Evolutionary conservation across 495 filamentous ascomycete genomes (phyloP), one percentile per base, ranked within the genome.

Genomic region (Thozetella sp.): DNA sequence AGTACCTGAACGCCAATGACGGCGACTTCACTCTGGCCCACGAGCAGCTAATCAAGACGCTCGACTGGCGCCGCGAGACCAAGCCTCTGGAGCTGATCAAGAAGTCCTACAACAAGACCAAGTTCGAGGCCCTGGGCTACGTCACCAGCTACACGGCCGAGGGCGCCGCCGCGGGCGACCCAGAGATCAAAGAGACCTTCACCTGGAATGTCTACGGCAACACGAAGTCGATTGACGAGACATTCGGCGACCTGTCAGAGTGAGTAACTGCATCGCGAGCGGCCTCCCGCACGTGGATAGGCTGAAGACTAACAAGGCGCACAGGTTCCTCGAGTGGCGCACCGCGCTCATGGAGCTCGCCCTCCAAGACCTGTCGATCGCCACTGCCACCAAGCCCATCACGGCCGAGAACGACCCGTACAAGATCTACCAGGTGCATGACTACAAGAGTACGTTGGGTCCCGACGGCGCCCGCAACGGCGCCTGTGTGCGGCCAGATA

Each of bases 161-260:
- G 53, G 65, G 63, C 24, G 67, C 59, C 13, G 43, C 54, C 23
- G 60, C 61, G 13, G 56, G 58, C 17, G 62, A 75, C 30, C 68
- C 76, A 22, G 80, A 81, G 26, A 69, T 71, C 17, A 76, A 71
- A 53, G 86, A 86, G 71, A 79, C 83, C 52, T 81, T 86, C 15
- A 93, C 90, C 19, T 96, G 92, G 89, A 95, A 96, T 65, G 86
- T 95, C 66, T 97, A 97, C 71, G 93, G 93, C 2, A 82, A 81
- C 19, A 89, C 89, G 58, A 93, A 93, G 79, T 77, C 85, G 19
- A 76, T 79, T 17, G 82, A 87, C 56, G 79, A 79, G 48, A 93
- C 92, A 0, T 96, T 96, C 74, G 88, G 87, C 3, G 81, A 93
- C 66, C 73, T 90, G 3, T 83, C 93, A 15, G 89, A 90, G 91